Conservation (phyloP, 2,329 filamentous ascomycete genomes). For the Botryotinia calthae region DNA sequence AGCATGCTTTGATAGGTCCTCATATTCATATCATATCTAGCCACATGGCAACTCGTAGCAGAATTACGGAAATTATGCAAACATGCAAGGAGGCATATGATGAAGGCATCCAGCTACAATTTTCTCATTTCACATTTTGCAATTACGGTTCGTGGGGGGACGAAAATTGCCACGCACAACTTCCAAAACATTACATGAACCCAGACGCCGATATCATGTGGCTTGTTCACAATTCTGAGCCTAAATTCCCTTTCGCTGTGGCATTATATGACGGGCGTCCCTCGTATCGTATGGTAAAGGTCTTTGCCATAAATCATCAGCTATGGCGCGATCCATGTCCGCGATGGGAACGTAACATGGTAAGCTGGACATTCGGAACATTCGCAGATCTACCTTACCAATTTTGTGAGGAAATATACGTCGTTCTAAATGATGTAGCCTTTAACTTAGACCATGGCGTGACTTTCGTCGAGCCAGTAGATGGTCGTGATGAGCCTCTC, state of each 20-base stretch:
- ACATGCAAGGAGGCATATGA: not conserved
- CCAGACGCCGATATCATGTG: slow-evolving; percentile 3
- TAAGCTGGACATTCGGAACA: not conserved
- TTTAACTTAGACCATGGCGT: not conserved
- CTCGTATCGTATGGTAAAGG: not conserved
- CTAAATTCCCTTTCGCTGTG: not conserved
- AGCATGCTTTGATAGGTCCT: not conserved
- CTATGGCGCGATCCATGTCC: not conserved
- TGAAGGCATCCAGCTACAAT: not conserved
- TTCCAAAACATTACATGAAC: slow-evolving; percentile 16
- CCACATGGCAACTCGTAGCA: not conserved
- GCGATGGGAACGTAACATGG: not conserved
- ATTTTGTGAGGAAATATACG: slow-evolving; percentile 7
- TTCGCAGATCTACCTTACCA: not conserved
- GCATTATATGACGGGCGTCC: not conserved
- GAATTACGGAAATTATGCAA: slow-evolving; percentile 6
- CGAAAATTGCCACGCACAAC: not conserved
- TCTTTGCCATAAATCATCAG: not conserved
- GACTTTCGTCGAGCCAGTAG: not conserved
- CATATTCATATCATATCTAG: not conserved
- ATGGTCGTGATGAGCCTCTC: not conserved
- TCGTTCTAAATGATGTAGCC: not conserved
- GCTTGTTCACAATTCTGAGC: not conserved
- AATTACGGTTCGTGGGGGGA: not conserved
- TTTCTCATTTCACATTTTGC: slow-evolving; percentile 3